These are phyloP conservation scores for Stereocaulon alpinum DNA, from an alignment of 495 filamentous ascomycete genomes.

Conservation along the genomic window DNA sequence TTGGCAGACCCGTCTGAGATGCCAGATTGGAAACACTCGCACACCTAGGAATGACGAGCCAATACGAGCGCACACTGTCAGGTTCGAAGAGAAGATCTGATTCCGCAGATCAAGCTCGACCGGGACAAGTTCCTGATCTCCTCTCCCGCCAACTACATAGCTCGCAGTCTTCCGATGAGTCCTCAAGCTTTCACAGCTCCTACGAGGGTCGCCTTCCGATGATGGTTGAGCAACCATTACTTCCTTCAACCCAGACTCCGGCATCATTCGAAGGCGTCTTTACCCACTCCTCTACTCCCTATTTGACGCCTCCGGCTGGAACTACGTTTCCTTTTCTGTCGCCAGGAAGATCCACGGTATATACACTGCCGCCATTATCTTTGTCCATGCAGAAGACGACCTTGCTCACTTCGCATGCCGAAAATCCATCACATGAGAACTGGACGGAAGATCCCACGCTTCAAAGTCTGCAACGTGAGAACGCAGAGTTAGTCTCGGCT, in stretches of 20 bases:
- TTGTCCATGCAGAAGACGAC: neutral
- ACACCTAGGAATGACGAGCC: constrained; percentile 23
- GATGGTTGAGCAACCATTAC: neutral
- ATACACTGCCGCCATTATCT: constrained; percentile 8
- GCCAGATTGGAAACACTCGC: neutral
- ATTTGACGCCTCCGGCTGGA: neutral
- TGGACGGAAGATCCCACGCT: constrained; percentile 2
- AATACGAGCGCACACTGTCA: constrained; percentile 1
- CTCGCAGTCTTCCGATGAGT: constrained; percentile 1
- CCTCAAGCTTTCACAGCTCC: constrained; percentile 7
- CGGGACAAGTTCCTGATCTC: neutral
- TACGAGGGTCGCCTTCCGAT: neutral
- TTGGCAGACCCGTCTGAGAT: neutral
- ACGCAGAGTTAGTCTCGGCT: constrained; percentile 10
- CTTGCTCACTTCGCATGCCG: neutral
- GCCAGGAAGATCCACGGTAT: neutral
- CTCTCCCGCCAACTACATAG: neutral
- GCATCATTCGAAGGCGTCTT: constrained; percentile 1
- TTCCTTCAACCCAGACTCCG: neutral
- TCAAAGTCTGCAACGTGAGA: constrained; percentile 15
- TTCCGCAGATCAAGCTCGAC: neutral
- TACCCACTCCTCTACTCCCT: neutral
- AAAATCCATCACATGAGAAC: neutral
- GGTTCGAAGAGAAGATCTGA: constrained; percentile 8
- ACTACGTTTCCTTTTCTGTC: neutral